Conservation (phyloP, 73 alveolate species). For the Paramecium tetraurelia region DNA sequence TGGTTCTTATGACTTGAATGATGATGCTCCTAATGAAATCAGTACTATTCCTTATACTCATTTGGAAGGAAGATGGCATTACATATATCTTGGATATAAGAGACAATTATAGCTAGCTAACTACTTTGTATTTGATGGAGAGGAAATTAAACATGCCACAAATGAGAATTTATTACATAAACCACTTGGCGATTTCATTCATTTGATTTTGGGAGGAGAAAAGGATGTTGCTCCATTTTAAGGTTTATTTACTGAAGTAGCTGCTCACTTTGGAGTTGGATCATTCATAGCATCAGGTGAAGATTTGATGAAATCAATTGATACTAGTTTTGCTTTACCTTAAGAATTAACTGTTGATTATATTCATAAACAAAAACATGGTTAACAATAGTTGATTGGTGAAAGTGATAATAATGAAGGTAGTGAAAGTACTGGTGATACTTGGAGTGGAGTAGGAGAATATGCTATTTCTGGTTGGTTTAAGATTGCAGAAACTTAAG, state of each 20-base stretch:
- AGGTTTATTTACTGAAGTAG: not conserved
- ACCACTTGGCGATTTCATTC: not conserved
- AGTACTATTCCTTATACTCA: not conserved
- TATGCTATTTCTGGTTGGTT: slow-evolving; percentile 47
- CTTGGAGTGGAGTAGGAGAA: slow-evolving; percentile 46
- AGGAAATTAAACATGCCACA: not conserved
- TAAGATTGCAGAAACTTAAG: not conserved
- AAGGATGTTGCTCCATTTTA: slow-evolving; percentile 2
- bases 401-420: slow-evolving; percentile 2
- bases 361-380: slow-evolving; percentile 12
- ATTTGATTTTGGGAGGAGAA: slow-evolving; percentile 27
- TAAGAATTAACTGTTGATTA: slow-evolving; percentile 16
- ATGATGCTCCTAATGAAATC: slow-evolving; percentile 32
- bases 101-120: not conserved
- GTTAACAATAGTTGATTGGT: slow-evolving; percentile 2
- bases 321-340: not conserved
- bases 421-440: slow-evolving; percentile 19
- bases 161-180: slow-evolving; percentile 15
- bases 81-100: slow-evolving; percentile 9
- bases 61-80: slow-evolving; percentile 47
- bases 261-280: slow-evolving; percentile 18
- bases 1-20: slow-evolving; percentile 41
- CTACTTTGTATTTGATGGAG: slow-evolving; percentile 22
- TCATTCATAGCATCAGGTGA: not conserved
- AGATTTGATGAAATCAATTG: not conserved